These are phyloP conservation scores for Fusarium sp. DNA, from an alignment of 2,329 filamentous ascomycete species.

Conservation along the genomic window DNA sequence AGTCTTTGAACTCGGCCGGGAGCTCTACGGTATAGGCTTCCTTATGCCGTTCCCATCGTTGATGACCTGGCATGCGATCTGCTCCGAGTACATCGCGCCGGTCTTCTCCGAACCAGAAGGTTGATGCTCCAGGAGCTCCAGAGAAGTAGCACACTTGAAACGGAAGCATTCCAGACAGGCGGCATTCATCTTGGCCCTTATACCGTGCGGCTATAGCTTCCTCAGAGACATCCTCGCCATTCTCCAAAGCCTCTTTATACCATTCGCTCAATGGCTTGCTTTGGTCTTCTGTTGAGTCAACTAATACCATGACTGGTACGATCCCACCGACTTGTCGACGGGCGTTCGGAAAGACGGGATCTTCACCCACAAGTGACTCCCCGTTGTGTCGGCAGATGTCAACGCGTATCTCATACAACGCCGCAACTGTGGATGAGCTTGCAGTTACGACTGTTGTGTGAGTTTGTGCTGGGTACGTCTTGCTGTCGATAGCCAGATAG, in stretches of 20 bases:
- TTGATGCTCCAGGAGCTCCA: slow-evolving; percentile 23
- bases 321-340: slow-evolving; percentile 39
- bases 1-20: not conserved
- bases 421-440: slow-evolving; percentile 4
- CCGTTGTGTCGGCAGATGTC: slow-evolving; percentile 40
- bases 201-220: slow-evolving; percentile 21
- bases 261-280: slow-evolving; percentile 11
- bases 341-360: slow-evolving; percentile 36
- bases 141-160: slow-evolving; percentile 41
- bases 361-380: slow-evolving; percentile 35
- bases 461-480: slow-evolving; percentile 36
- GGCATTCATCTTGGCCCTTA: slow-evolving; percentile 18
- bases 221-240: slow-evolving; percentile 32
- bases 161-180: slow-evolving; percentile 39
- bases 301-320: slow-evolving; percentile 36
- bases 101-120: slow-evolving; percentile 41
- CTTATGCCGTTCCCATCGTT: slow-evolving; percentile 36
- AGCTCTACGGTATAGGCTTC: not conserved
- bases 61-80: slow-evolving; percentile 43
- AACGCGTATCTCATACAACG: slow-evolving; percentile 39
- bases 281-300: slow-evolving; percentile 1
- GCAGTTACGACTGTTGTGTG: slow-evolving; percentile 25
- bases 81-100: slow-evolving; percentile 39
- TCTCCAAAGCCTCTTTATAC: not conserved
- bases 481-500: slow-evolving; percentile 32